Conservation (phyloP, 2,329 filamentous ascomycete species). For the Cryphonectria radicalis region DNA sequence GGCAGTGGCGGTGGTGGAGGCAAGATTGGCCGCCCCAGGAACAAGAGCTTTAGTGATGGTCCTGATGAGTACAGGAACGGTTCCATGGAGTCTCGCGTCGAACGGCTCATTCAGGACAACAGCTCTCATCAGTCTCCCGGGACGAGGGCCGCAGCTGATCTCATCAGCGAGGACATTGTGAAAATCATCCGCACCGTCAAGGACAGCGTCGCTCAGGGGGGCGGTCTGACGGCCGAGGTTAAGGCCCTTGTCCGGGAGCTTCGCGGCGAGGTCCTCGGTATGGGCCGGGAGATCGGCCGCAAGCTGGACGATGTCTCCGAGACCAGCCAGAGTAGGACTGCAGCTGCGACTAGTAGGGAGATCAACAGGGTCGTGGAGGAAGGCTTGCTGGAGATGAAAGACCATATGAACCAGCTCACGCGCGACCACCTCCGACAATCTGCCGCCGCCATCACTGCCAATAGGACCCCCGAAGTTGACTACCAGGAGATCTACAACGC, state of each 20-base stretch:
- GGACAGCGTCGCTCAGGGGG: slow-evolving; percentile 85
- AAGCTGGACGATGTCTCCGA: slow-evolving; percentile 74
- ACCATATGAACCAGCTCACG: slow-evolving; percentile 81
- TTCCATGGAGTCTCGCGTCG: slow-evolving; percentile 39
- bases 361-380: slow-evolving; percentile 79
- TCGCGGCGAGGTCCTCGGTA: slow-evolving; percentile 88
- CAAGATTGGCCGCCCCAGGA: slow-evolving; percentile 37
- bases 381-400: slow-evolving; percentile 78
- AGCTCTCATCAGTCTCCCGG: slow-evolving; percentile 47
- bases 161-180: slow-evolving; percentile 77
- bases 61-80: slow-evolving; percentile 27
- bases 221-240: slow-evolving; percentile 87
- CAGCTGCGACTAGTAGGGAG: slow-evolving; percentile 66
- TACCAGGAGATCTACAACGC: slow-evolving; percentile 86
- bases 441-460: slow-evolving; percentile 60
- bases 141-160: slow-evolving; percentile 53
- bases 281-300: slow-evolving; percentile 88
- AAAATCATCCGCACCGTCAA: slow-evolving; percentile 86
- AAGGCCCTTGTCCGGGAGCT: slow-evolving; percentile 89
- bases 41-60: slow-evolving; percentile 50
- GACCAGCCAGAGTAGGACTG: slow-evolving; percentile 50
- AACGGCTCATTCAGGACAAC: slow-evolving; percentile 50
- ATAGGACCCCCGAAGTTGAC: slow-evolving; percentile 66
- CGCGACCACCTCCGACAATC: slow-evolving; percentile 75
- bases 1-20: slow-evolving; percentile 35